These are phyloP conservation scores for Phoma sp. DNA, from an alignment of 2,329 filamentous ascomycete species.

Conservation along the genomic window DNA sequence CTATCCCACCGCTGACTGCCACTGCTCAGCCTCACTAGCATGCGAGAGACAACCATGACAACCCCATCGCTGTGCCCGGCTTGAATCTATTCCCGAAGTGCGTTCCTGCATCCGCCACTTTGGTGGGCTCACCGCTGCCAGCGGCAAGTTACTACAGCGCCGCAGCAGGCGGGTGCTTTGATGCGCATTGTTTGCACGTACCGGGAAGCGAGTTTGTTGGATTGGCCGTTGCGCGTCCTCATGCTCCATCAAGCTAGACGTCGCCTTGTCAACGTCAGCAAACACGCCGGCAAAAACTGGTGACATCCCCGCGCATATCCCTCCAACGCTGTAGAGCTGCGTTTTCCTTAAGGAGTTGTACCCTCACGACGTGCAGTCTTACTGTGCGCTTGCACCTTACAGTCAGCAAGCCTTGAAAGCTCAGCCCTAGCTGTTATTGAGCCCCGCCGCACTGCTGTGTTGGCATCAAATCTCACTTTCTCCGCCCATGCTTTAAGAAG, in stretches of 20 bases:
- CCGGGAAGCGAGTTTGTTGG: slow-evolving; percentile 11
- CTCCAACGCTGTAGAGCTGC: not conserved
- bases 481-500: slow-evolving; percentile 5
- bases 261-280: slow-evolving; percentile 22
- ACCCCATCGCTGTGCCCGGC: slow-evolving; percentile 12
- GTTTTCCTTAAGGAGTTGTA: not conserved
- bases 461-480: slow-evolving; percentile 15
- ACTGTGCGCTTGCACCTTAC: slow-evolving; percentile 11
- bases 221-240: slow-evolving; percentile 16
- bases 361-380: slow-evolving; percentile 3
- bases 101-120: slow-evolving; percentile 10
- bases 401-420: not conserved
- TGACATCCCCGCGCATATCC: slow-evolving; percentile 16
- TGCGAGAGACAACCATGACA: slow-evolving; percentile 4
- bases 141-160: slow-evolving; percentile 5
- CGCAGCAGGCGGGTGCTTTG: slow-evolving; percentile 5
- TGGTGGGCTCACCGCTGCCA: slow-evolving; percentile 17
- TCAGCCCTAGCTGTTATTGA: slow-evolving; percentile 9
- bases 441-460: slow-evolving; percentile 10
- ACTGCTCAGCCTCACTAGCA: slow-evolving; percentile 37
- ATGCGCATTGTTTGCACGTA: slow-evolving; percentile 11
- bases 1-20: slow-evolving; percentile 24
- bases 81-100: slow-evolving; percentile 11
- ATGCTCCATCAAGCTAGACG: slow-evolving; percentile 17
- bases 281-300: slow-evolving; percentile 3